Evolutionary conservation across 2,329 filamentous ascomycete species (phyloP), one percentile per base, ranked within the genome.

Genomic region (Lachnellula occidentalis): DNA sequence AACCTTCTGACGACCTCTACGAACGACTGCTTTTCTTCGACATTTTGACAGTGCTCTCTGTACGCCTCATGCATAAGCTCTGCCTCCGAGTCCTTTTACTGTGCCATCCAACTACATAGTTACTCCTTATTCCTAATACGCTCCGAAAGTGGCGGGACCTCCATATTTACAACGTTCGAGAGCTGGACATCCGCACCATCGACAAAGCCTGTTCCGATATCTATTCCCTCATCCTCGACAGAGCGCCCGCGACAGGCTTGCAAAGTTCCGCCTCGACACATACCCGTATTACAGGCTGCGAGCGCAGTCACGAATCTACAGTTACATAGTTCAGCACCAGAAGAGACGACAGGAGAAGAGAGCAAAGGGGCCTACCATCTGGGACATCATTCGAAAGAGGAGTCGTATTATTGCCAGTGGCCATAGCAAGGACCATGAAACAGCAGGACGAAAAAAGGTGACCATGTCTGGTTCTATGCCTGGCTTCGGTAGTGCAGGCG

Each of bases 271-370:
- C 59, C 81, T 90, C 78, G 83, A 91, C 64, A 88, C 82, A 5
- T 71, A 95, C 22, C 88, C 90, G 12, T 74, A 78, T 49, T 79
- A 89, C 64, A 88, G 86, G 66, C 82, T 86, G 67, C 77, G 79
- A 51, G 73, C 89, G 8, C 90, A 95, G 72, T 85, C 85, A 37
- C 82, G 84, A 53, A 83, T 96, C 60, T 95, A 94, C 68, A 79
- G 79, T 45, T 88, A 86, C 59, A 77, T 95, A 54, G 74, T 92
- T 58, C 76, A 78, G 62, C 80, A 81, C 49, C 85, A 90, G 70
- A 76, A 73, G 47, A 78, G 74, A 62, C 76, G 78, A 57, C 71
- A 72, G 61, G 74, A 78, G 60, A 73, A 75, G 67, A 66, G 65
- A 58, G 68, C 59, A 62, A 70, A 58, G 62, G 68, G 61, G 54